Base-by-base conservation (phyloP, 768 basidiomycete species). In the Melanogaster broomeanus region DNA sequence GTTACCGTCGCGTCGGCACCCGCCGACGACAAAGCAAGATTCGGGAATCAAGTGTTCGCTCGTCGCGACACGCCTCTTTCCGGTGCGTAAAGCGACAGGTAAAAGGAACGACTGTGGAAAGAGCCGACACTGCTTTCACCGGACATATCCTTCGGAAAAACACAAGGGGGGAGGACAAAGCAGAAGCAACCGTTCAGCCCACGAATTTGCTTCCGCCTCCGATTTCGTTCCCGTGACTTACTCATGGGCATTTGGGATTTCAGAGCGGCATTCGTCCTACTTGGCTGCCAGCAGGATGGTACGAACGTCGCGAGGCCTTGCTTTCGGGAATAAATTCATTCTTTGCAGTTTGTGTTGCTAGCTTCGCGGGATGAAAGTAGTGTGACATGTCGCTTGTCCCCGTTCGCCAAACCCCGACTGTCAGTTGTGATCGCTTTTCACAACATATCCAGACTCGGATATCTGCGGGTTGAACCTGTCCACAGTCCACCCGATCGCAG, bases 161-260 rank as follows among this genome's bases (percentile, higher is more conserved):
- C 19, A 48, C 48, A 52, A 58, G 22, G 50, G 48, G 27, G 31
- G 28, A 33, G 46, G 43, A 60, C 53, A 60, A 60, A 58, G 59
- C 59, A 60, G 33, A 43, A 53, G n/a, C 28, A 27, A 22, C 33
- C 19, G 33, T 33, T 13, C 31, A 33, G 33, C 22, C 7, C 39
- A 42, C 21, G 45, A 33, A 33, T 52, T 42, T 48, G 22, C 41
- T 42, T 38, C 41, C 40, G 49, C n/a, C 8, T 15, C 22, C 30
- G 18, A 27, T 12, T 27, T 22, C 27, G 25, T 3, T 15, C 15
- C 47, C 27, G 30, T 12, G 33, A 47, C 47, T 24, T 39, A 39
- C 38, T 10, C 13, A 37, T n/a, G n/a, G n/a, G n/a, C n/a, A 46
- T 16, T 19, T 21, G 13, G 34, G 16, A 6, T n/a, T n/a, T n/a